Evolutionary conservation across 1,139 yeast genomes (phyloP), one percentile per base, ranked within the genome.

Genomic region (Zygosaccharomyces sapae): DNA sequence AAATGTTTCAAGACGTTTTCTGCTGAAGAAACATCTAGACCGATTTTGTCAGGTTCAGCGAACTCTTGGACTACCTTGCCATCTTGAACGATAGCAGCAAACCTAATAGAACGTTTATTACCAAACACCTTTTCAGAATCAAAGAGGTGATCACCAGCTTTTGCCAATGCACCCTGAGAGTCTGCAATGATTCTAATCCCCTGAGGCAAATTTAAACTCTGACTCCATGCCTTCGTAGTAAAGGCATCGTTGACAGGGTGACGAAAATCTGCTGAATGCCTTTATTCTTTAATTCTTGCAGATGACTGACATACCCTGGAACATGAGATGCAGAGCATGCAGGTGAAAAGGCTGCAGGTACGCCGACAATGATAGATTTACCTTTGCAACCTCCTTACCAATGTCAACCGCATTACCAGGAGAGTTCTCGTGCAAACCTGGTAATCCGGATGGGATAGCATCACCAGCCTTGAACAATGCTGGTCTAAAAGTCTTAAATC

Each of bases 321-420:
- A 88, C 77, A 62, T 86, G 95, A 27, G 77, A 68, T 18, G 83
- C 79, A 29, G 90, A 75, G 67, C 96, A 88, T 1, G 88, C 94
- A 38, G 95, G 90, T 2, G 95, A 83, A 63, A 83, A 88, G 0
- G 96, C 96, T 16, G 96, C 96, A 39, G 96, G 96, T 38, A 88
- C 87, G 45, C 95, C 95, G 43, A 88, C 76, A 46, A 88, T 69
- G 36, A 88, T 63, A 38, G 80, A 70, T 80, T 83, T 3, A 69
- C 66, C 30, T 53, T 38, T 33, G 57, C 46, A 9, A 80, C 72
- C 57, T 79, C 81, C 38, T 77, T 74, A 13, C 84, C 77, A 48
- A 86, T 70, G 61, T 81, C 74, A 54, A 85, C 74, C 19, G 69
- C 66, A 60, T 81, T 80, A 33, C 86, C 85, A 43, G 95, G 95